Percentiles rank a stretch among this genome's conserved stretches.
phyloP scores from a whole-genome alignment of 352 stramenopile genomes.

The Globisporangium nunn region DNA sequence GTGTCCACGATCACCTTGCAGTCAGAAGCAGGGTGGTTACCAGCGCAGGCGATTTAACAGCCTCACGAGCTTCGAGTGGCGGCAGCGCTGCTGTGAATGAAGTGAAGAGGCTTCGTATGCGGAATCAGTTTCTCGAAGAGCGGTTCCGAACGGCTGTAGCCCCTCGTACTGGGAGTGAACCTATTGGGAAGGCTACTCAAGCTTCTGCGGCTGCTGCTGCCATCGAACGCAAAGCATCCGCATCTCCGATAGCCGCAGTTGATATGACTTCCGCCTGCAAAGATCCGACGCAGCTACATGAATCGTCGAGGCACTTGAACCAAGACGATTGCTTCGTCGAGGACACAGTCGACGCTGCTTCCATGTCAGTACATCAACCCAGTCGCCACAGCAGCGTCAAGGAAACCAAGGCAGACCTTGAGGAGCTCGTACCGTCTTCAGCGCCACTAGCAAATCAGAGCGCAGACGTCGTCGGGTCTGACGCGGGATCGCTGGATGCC shows the following conservation, averaged over 20 bases:
- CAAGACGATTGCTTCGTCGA: too few relatives aligned
- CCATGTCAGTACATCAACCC: not conserved
- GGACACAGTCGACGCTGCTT: not conserved
- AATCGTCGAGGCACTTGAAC: not conserved
- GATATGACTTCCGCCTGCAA: not conserved
- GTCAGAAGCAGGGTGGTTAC: not conserved
- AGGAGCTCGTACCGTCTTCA: not conserved
- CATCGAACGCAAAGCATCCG: not conserved
- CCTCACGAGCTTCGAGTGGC: not conserved
- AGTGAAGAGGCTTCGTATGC: slow-evolving; percentile 43
- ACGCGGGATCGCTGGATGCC: slow-evolving; percentile 25
- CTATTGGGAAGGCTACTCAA: not conserved
- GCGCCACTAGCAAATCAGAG: not conserved
- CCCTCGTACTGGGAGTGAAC: not conserved
- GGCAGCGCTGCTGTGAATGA: slow-evolving; percentile 20
- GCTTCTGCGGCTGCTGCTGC: not conserved
- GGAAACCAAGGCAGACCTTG: not conserved
- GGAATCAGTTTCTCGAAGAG: slow-evolving; percentile 57
- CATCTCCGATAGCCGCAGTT: not conserved
- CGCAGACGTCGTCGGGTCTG: not conserved
- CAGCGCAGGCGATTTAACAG: not conserved
- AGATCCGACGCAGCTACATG: not conserved
- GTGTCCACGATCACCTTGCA: slow-evolving; percentile 9
- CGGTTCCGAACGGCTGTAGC: slow-evolving; percentile 30
- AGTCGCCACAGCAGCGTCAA: not conserved